These are phyloP conservation scores for Urochloa ruziziensis DNA, from an alignment of 176 grass and related monocot genomes.

Conservation along the genomic window DNA sequence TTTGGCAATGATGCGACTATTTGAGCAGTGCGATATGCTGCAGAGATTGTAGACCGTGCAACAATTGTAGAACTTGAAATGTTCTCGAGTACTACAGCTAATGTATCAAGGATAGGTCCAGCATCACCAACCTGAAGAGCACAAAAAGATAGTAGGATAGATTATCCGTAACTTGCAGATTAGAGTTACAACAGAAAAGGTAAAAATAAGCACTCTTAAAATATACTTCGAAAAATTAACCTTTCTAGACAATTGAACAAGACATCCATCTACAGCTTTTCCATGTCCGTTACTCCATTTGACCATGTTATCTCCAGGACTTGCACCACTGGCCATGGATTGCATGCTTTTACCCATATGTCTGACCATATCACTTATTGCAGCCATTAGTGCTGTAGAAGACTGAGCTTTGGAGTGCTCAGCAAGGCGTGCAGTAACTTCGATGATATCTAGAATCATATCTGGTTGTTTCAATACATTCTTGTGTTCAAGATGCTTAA, in stretches of 20 bases:
- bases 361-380: constrained; percentile 80
- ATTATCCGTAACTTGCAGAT: constrained; percentile 14
- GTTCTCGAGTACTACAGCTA: constrained; percentile 84
- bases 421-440: constrained; percentile 70
- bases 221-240: constrained; percentile 33
- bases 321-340: constrained; percentile 20
- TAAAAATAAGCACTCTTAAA: too few species aligned
- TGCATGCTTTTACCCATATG: constrained; percentile 93
- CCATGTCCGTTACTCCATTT: constrained; percentile 61
- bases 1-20: constrained; percentile 90
- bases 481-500: constrained; percentile 95
- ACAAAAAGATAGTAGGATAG: constrained; percentile 26
- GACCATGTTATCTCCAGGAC: constrained; percentile 36
- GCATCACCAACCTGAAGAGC: constrained; percentile 85
- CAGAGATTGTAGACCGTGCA: constrained; percentile 73
- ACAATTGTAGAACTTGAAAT: constrained; percentile 60
- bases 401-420: constrained; percentile 73
- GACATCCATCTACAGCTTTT: constrained; percentile 75
- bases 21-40: constrained; percentile 82
- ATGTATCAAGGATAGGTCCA: constrained; percentile 86
- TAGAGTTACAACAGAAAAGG: too few species aligned
- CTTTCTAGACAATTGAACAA: constrained; percentile 83
- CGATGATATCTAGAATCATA: constrained; percentile 78
- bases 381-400: constrained; percentile 74
- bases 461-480: constrained; percentile 74